Base-by-base conservation (phyloP, 331 rosid species). In the Spiraea crenata region DNA sequence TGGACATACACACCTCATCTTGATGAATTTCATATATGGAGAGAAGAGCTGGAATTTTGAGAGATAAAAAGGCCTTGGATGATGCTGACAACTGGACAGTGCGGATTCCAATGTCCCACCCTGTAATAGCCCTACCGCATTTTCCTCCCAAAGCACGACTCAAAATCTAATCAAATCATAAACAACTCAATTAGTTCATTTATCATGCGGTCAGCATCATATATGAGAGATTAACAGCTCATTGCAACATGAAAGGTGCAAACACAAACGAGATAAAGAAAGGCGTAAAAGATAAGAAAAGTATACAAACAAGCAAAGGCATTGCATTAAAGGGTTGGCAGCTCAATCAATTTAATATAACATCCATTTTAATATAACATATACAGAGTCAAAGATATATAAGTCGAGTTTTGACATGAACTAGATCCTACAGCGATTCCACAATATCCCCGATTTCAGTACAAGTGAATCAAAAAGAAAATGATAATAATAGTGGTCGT, bases 81-180 rank as follows among this genome's bases (percentile, higher is more conserved):
- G 95, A 74, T 40, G 85, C 48, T 17, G 85, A 80, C 68, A 91
- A 51, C 35, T 82, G 83, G 67, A 93, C 57, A 68, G 83, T 69
- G 49, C 74, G 88, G 15, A 89, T 83, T 42, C 96, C 95, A 0
- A 93, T 93, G 78, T 93, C 99, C 99, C 99, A 93, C 12, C 99
- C 96, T 0, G 87, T 74, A 3, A 56, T 59, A 5, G 96, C 87
- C 3, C 96, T 88, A 15, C 74, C 87, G 11, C 91, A 90, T 58
- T 87, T 91, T 31, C 99, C 99, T 34, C 99, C 99, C 78, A 93
- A 41, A 13, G 96, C 89, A 64, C 99, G 95, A 2, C 87, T 82
- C 34, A 91, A 70, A 49, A 91, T 83, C 99, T 93, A 69, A 56
- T 63, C 51, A 80, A 45, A 74, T 25, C 60, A 35, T 1, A 49